phyloP scores from a whole-genome alignment of 768 basidiomycete genomes.

The Pleurotus tuoliensis region DNA sequence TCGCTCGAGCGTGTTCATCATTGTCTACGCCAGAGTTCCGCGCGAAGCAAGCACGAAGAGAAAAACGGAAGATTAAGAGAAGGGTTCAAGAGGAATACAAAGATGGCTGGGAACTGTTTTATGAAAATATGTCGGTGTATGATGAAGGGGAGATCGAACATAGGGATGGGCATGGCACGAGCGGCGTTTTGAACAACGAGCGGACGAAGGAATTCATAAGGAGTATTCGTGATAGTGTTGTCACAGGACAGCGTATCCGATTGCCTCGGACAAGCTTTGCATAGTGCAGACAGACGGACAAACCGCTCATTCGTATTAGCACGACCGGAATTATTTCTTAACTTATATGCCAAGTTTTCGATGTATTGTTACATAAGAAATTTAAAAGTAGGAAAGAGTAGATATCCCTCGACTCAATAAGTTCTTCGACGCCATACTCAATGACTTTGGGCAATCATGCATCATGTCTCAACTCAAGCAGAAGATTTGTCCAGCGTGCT shows the following conservation, averaged over 20 bases:
- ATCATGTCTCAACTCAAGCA: too few species aligned
- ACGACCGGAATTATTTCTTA: too few species aligned
- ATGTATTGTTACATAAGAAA: too few species aligned
- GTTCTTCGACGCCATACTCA: too few species aligned
- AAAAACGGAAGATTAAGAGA: not conserved
- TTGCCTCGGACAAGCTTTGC: not conserved
- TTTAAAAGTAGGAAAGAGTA: too few species aligned
- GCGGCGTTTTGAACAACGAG: not conserved
- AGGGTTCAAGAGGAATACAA: not conserved
- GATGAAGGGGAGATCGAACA: slow-evolving; percentile 28
- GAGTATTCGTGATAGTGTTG: not conserved
- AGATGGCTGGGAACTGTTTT: not conserved
- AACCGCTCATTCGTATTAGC: too few species aligned
- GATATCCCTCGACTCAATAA: too few species aligned
- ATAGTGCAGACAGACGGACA: not conserved
- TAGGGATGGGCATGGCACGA: not conserved
- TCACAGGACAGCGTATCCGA: not conserved
- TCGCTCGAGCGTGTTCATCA: not conserved
- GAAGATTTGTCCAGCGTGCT: too few species aligned
- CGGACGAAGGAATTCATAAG: not conserved
- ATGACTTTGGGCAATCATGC: too few species aligned
- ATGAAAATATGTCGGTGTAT: slow-evolving; percentile 10
- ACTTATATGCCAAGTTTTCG: too few species aligned
- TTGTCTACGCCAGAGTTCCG: not conserved
- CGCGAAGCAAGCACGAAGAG: not conserved